These are phyloP conservation scores for Naegleria lovaniensis DNA, from an alignment of 208 protist genomes.

Conservation along the genomic window DNA sequence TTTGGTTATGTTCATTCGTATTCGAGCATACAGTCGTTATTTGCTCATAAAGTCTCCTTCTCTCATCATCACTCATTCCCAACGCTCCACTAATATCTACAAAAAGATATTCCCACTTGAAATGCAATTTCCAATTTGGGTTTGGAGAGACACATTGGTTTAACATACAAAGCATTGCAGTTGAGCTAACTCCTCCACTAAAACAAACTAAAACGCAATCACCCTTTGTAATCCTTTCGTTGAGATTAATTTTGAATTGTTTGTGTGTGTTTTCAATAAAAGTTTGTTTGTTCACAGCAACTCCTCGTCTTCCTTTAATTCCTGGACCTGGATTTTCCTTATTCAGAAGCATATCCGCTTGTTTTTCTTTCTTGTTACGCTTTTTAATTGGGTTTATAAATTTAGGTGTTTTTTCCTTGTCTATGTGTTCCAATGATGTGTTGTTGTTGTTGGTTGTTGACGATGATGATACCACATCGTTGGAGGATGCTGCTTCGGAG, in stretches of 20 bases:
- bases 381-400: background rate
- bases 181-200: background rate
- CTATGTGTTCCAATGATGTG: too few relatives aligned
- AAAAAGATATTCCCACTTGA: background rate
- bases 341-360: background rate
- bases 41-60: background rate
- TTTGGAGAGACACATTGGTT: background rate
- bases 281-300: background rate
- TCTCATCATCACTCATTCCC: background rate
- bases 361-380: background rate
- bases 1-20: background rate
- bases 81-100: background rate
- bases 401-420: background rate
- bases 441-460: background rate
- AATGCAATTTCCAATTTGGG: background rate
- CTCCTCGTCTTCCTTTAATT: background rate
- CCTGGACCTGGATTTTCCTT: background rate
- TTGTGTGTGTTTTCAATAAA: background rate
- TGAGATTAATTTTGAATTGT: constrained; percentile 13
- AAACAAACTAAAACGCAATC: background rate
- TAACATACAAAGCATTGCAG: background rate
- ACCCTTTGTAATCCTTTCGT: background rate
- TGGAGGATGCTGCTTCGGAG: too few relatives aligned
- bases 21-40: background rate
- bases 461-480: background rate